Base-by-base conservation (phyloP, 768 basidiomycete genomes). In the Termitomyces sp. region DNA sequence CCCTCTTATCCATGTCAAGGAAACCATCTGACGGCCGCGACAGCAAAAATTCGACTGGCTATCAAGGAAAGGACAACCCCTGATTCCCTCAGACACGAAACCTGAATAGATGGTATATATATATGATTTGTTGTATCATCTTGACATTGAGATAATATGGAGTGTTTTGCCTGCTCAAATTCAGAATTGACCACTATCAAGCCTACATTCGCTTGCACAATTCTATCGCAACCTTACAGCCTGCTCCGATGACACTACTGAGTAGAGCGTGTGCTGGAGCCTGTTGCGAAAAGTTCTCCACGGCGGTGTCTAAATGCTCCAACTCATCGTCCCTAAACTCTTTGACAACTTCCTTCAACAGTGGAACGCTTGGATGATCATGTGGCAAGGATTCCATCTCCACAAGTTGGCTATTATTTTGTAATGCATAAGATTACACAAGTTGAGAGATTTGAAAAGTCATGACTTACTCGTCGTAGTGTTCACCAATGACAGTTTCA, bases 401-500 rank as follows among this genome's bases (percentile, higher is more conserved):
- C 68, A 85, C 84, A 53, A 98, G 79, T 79, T 98, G 96, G 68
- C 95, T 97, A 49, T 52, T 97, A 50, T 14, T 43, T 56, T n/a
- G 50, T 37, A 40, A 42, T 43, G 56, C 50, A 66, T 49, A 60
- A 62, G 58, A 64, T 20, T 48, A 55, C 14, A 17, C 31, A 10
- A 29, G 54, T 14, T 52, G 2, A 29, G 9, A 42, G n/a, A 59
- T 42, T 20, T 15, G 6, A 6, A 15, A 49, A 58, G 32, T n/a
- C 12, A 9, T 9, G 25, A 82, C 92, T 70, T 71, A 96, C 96
- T 97, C 94, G 72, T 98, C 93, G 68, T 98, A 98, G 74, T 98
- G 96, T 73, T 98, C 96, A 45, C 96, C 96, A 56, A 98, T 98
- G 59, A 94, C 94, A 0, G 96, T 97, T 73, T 98, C 96, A 20